A percentile compares a stretch with the other conserved stretches of the same genome.
These are phyloP conservation scores for Gnetum montanum DNA, from an alignment of 75 land plant genomes.

Conservation along the genomic window DNA sequence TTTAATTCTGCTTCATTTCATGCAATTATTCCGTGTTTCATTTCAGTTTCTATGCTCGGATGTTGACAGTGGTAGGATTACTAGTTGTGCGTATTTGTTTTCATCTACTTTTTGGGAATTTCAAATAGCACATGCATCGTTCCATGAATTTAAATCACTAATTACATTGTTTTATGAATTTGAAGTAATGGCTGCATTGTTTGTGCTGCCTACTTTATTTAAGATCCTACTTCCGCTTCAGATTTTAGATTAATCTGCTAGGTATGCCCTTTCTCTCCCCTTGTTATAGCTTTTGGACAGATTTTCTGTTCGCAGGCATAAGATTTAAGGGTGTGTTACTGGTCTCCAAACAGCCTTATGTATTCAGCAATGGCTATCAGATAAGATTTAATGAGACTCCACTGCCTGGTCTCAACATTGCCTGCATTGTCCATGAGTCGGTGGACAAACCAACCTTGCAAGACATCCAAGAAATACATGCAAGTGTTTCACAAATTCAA, in stretches of 20 bases:
- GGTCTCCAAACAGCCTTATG: constrained; percentile 34
- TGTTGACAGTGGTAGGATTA: too few species aligned
- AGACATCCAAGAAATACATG: constrained; percentile 26
- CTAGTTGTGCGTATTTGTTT: too few species aligned
- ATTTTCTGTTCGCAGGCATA: constrained; percentile 59
- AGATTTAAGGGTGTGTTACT: constrained; percentile 74
- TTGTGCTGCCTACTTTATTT: too few species aligned
- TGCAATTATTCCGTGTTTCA: background rate
- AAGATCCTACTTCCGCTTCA: too few species aligned
- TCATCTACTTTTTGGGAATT: background rate
- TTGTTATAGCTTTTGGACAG: too few species aligned
- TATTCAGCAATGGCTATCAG: constrained; percentile 68
- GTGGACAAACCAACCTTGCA: constrained; percentile 33
- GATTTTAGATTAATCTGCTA: too few species aligned
- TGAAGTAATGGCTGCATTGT: too few species aligned
- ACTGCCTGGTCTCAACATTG: constrained; percentile 19
- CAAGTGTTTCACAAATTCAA: constrained; percentile 19
- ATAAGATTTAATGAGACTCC: constrained; percentile 52
- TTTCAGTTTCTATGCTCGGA: too few species aligned
- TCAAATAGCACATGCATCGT: background rate
- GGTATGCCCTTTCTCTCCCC: too few species aligned
- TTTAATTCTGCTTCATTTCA: too few species aligned
- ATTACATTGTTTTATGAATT: too few species aligned
- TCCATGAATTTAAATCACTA: too few species aligned
- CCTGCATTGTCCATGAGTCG: constrained; percentile 68